Conservation (phyloP, 805 yeast species). For the Wickerhamomyces alni region DNA sequence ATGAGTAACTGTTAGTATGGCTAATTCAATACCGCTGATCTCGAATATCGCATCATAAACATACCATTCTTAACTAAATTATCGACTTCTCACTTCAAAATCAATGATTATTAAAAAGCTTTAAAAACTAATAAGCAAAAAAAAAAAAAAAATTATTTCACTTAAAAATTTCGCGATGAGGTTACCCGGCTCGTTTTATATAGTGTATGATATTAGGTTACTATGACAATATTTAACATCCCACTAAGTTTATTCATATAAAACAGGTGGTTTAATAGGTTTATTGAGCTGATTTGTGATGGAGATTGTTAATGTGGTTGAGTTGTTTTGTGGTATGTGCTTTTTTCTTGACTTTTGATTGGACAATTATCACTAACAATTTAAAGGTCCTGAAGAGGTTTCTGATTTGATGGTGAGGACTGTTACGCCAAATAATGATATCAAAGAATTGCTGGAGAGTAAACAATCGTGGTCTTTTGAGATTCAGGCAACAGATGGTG, state of each 20-base stretch:
- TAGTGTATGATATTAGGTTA: no score
- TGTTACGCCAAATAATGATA: neutral
- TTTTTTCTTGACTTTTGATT: no score
- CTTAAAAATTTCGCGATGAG: conserved; percentile 8
- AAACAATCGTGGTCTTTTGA: conserved; percentile 6
- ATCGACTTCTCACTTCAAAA: neutral
- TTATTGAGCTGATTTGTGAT: neutral
- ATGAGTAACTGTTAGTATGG: neutral
- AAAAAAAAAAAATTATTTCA: conserved; percentile 1
- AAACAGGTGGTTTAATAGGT: no score
- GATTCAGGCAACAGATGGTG: conserved; percentile 9
- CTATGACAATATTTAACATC: no score
- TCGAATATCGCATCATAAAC: no score
- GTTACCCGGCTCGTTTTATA: conserved; percentile 9
- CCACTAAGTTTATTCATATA: no score
- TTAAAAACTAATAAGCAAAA: neutral
- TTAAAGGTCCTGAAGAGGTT: no score
- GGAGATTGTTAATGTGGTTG: neutral
- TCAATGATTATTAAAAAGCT: neutral
- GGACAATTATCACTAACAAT: no score
- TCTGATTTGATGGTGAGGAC: conserved; percentile 8
- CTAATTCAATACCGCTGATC: no score
- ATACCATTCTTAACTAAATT: conserved; percentile 3
- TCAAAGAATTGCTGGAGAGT: neutral
- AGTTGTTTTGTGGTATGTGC: neutral